Evolutionary conservation across 345 rosid genomes (phyloP).

Genomic region (Rhodamnia rubescens): DNA sequence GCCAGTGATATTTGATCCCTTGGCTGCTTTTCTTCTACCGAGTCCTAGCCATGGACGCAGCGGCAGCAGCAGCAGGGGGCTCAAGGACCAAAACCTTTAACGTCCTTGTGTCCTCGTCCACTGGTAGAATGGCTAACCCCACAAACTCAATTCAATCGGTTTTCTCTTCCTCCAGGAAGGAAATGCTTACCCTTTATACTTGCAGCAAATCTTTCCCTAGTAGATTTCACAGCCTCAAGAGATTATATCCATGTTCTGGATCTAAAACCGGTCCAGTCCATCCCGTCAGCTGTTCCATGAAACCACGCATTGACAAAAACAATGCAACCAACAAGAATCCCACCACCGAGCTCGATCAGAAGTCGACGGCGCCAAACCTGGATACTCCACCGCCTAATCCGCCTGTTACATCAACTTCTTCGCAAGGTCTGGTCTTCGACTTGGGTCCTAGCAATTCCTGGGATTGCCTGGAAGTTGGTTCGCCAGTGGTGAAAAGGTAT

Average conservation of each 20-base stretch:
- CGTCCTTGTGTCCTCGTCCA: not conserved
- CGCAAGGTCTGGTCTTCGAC: slow-evolving; percentile 29
- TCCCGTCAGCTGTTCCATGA: slow-evolving; percentile 19
- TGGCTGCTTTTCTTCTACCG: not conserved
- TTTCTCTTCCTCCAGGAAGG: slow-evolving; percentile 4
- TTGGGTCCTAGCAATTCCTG: slow-evolving; percentile 26
- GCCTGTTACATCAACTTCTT: slow-evolving; percentile 7
- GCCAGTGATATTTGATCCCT: not conserved
- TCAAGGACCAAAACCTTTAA: not conserved
- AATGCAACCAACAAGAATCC: slow-evolving; percentile 12
- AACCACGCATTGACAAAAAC: slow-evolving; percentile 16
- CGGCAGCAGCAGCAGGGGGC: not conserved
- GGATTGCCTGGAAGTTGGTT: slow-evolving; percentile 32
- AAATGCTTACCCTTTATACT: not conserved
- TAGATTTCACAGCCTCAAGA: not conserved
- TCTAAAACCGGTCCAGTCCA: not conserved
- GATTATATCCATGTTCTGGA: not conserved
- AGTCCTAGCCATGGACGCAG: slow-evolving; percentile 5
- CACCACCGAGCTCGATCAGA: not conserved
- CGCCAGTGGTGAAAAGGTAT: slow-evolving; percentile 42
- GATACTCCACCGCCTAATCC: slow-evolving; percentile 6
- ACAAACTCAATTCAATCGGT: slow-evolving; percentile 3
- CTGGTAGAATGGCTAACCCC: not conserved
- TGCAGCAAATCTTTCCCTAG: not conserved
- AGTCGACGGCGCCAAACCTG: not conserved